Evolutionary conservation across 75 land plant genomes (phyloP).

Genomic region (Cunninghamia lanceolata): DNA sequence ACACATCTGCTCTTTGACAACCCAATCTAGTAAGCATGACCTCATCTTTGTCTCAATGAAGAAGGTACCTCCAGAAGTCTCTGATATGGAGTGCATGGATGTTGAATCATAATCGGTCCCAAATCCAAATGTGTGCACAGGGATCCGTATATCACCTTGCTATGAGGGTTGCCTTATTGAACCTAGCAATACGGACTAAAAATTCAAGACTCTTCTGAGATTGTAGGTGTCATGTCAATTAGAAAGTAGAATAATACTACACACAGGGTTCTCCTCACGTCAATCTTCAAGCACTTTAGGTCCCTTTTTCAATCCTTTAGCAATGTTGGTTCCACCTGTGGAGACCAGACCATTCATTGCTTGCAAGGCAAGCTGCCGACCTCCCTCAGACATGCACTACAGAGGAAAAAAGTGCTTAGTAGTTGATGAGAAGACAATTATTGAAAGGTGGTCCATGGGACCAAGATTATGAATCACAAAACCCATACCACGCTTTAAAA

Average conservation of each 20-base stretch:
- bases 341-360: conserved; percentile 36
- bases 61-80: too few species aligned
- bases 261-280: conserved; percentile 39
- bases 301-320: conserved; percentile 43
- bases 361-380: too few species aligned
- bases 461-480: too few species aligned
- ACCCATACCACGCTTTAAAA: conserved; percentile 87
- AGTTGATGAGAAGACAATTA: conserved; percentile 38
- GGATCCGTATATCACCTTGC: conserved; percentile 21
- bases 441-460: too few species aligned
- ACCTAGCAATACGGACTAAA: conserved; percentile 44
- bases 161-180: conserved; percentile 23
- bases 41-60: too few species aligned
- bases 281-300: too few species aligned
- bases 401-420: conserved; percentile 40
- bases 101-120: too few species aligned
- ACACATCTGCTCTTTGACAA: too few species aligned
- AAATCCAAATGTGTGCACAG: too few species aligned
- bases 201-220: conserved; percentile 16
- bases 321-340: conserved; percentile 48
- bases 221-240: conserved; percentile 87
- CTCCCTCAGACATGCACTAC: conserved; percentile 34
- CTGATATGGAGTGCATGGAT: too few species aligned
- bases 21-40: too few species aligned
- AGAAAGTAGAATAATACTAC: conserved; percentile 47